Evolutionary conservation across 2,329 filamentous ascomycete genomes (phyloP).

Genomic region (Aotearoamyces nothofagi): DNA sequence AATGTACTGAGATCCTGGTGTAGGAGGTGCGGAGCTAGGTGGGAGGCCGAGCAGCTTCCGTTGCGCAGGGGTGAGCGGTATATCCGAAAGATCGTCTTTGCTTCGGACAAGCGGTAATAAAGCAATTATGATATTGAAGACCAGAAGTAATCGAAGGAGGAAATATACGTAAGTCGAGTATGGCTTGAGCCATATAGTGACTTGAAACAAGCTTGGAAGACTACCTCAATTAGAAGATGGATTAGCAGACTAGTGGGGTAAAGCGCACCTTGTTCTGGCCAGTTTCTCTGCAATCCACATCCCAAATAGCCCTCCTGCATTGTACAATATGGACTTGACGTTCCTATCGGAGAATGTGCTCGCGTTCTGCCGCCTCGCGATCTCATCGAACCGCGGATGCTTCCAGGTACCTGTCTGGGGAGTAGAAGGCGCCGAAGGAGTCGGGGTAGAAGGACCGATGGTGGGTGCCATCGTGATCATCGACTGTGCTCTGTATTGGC

Average conservation of each 20-base stretch:
- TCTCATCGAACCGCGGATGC: slow-evolving; percentile 80
- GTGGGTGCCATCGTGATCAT: slow-evolving; percentile 13
- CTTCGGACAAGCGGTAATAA: slow-evolving; percentile 57
- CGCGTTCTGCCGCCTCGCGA: slow-evolving; percentile 64
- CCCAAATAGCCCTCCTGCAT: slow-evolving; percentile 37
- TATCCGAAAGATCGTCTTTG: slow-evolving; percentile 70
- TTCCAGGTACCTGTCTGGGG: slow-evolving; percentile 61
- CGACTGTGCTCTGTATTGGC: too few relatives aligned
- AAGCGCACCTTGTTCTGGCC: slow-evolving; percentile 14
- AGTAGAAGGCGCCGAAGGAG: slow-evolving; percentile 10
- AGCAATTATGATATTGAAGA: slow-evolving; percentile 58
- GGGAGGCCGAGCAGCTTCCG: slow-evolving; percentile 70
- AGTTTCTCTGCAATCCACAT: slow-evolving; percentile 28
- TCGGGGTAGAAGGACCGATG: slow-evolving; percentile 13
- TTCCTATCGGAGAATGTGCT: slow-evolving; percentile 69
- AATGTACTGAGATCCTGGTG: slow-evolving; percentile 57
- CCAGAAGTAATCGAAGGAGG: slow-evolving; percentile 36
- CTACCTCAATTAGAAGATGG: slow-evolving; percentile 11
- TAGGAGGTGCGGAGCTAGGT: slow-evolving; percentile 44
- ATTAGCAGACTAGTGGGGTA: too few relatives aligned
- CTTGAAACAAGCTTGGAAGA: slow-evolving; percentile 13
- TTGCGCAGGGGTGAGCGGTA: slow-evolving; percentile 81
- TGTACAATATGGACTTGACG: slow-evolving; percentile 53
- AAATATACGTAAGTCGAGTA: slow-evolving; percentile 23
- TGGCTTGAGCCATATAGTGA: slow-evolving; percentile 9